phyloP scores from a whole-genome alignment of 345 rosid genomes.

The Salix dunnii region DNA sequence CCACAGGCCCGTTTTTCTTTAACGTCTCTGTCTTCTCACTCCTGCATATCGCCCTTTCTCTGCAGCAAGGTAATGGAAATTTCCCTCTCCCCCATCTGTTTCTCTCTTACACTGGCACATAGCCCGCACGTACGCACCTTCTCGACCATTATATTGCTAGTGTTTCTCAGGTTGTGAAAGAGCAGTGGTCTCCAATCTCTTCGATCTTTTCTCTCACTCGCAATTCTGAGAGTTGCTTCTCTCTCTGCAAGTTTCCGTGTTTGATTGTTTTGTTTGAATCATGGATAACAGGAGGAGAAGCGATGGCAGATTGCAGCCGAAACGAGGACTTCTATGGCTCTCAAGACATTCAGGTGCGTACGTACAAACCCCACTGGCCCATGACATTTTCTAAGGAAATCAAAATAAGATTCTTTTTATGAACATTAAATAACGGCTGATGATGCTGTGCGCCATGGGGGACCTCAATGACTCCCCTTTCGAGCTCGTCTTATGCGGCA shows the following conservation, averaged over 20 bases:
- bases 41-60: constrained; percentile 31
- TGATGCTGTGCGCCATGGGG: neutral
- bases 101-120: neutral
- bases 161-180: neutral
- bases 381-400: neutral
- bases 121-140: neutral
- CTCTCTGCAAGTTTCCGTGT: neutral
- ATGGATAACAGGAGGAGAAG: constrained; percentile 10
- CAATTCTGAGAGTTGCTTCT: no score
- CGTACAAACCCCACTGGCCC: neutral
- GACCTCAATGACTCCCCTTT: neutral
- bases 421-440: no score
- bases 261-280: neutral
- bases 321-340: constrained; percentile 36
- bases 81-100: constrained; percentile 3
- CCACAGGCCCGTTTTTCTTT: neutral
- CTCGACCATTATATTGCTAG: neutral
- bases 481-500: neutral
- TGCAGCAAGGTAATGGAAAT: constrained; percentile 34
- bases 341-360: constrained; percentile 28
- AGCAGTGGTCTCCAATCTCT: neutral
- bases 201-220: neutral
- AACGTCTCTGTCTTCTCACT: neutral
- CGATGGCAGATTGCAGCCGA: constrained; percentile 51
- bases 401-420: no score